phyloP scores from a whole-genome alignment of 129 eudicot species.

The Deinandra increscens region DNA sequence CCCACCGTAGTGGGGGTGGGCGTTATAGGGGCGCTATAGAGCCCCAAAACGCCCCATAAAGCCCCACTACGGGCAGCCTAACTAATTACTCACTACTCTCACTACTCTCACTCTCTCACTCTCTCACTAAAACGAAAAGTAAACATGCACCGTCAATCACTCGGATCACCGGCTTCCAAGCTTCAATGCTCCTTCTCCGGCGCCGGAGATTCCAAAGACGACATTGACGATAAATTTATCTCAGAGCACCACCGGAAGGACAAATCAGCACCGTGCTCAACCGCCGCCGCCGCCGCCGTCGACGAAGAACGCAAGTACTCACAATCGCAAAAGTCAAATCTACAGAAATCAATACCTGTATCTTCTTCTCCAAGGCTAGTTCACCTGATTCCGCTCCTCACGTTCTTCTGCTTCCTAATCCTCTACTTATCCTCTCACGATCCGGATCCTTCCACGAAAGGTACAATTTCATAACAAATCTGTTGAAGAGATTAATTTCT shows the following conservation, averaged over 20 bases:
- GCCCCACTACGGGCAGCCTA: too few relatives aligned
- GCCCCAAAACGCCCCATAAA: too few relatives aligned
- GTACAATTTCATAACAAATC: constrained; percentile 10
- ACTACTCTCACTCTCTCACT: not conserved
- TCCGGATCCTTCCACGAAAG: constrained; percentile 40
- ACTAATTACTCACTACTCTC: not conserved
- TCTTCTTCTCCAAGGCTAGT: constrained; percentile 26
- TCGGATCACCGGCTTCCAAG: constrained; percentile 36
- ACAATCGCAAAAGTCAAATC: constrained; percentile 21
- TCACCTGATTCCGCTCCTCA: constrained; percentile 44
- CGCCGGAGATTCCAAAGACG: constrained; percentile 26
- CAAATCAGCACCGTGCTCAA: constrained; percentile 15
- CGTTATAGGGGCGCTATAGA: too few relatives aligned
- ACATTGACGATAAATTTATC: not conserved
- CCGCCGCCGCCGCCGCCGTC: not conserved
- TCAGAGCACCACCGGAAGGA: constrained; percentile 8
- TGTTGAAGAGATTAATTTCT: constrained; percentile 1
- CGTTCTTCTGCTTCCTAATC: constrained; percentile 35
- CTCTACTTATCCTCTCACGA: constrained; percentile 40
- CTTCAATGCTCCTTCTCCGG: constrained; percentile 19
- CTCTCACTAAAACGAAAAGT: not conserved
- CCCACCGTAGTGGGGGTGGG: too few relatives aligned
- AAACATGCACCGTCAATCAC: constrained; percentile 23
- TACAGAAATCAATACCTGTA: not conserved
- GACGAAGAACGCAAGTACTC: constrained; percentile 31